Evolutionary conservation across 768 basidiomycete genomes (phyloP).

Genomic region (Hydnum rufescens): DNA sequence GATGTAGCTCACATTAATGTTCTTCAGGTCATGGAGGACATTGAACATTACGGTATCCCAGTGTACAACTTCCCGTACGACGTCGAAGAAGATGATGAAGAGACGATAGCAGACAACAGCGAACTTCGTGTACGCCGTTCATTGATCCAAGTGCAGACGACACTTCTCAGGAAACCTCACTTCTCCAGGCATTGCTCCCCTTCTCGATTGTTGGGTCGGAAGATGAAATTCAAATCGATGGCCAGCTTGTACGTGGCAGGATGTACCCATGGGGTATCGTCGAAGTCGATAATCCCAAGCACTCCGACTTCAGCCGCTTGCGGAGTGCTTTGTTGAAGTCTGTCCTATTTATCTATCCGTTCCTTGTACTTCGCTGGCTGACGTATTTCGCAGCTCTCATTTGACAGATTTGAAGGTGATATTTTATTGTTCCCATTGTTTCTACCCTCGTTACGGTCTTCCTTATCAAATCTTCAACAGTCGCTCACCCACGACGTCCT

Average conservation of each 20-base stretch:
- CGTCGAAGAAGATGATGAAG: constrained; percentile 97
- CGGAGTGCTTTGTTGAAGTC: constrained; percentile 82
- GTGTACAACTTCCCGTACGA: constrained; percentile 99
- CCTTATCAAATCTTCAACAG: constrained; percentile 8
- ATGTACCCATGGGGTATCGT: constrained; percentile 98
- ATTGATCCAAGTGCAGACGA: not conserved
- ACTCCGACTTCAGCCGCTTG: constrained; percentile 94
- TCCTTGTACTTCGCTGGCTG: not conserved
- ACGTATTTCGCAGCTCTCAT: constrained; percentile 46
- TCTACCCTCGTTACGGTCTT: not conserved
- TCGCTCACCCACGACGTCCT: constrained; percentile 83
- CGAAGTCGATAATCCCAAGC: constrained; percentile 98
- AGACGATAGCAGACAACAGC: constrained; percentile 93
- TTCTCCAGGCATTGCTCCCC: constrained; percentile 62
- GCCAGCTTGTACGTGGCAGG: constrained; percentile 76
- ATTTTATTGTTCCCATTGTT: not conserved
- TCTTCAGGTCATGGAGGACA: constrained; percentile 99
- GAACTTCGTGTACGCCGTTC: constrained; percentile 58
- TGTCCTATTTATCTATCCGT: constrained; percentile 12
- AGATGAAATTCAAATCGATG: constrained; percentile 87
- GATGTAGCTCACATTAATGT: not conserved
- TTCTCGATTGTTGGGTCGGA: constrained; percentile 96
- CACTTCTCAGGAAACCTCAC: not conserved
- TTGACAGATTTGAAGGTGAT: constrained; percentile 69
- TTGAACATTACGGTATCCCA: constrained; percentile 94